phyloP scores from a whole-genome alignment of 2,329 filamentous ascomycete genomes.

The Aspergillus viridinutans region DNA sequence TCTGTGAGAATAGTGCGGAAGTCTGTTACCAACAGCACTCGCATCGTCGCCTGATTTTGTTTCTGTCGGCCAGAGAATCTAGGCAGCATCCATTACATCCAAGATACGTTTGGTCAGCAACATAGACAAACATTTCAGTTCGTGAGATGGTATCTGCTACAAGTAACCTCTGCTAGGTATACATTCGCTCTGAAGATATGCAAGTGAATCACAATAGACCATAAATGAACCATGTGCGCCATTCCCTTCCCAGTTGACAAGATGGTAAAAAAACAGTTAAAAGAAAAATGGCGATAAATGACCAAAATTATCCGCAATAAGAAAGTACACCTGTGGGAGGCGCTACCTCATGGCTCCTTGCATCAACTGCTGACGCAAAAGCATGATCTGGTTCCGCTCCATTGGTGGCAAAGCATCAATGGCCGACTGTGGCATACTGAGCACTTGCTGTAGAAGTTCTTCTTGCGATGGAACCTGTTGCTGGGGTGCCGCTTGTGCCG shows the following conservation, averaged over 20 bases:
- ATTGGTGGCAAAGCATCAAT: conserved; percentile 74
- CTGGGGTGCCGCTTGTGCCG: conserved; percentile 39
- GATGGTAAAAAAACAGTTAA: not conserved
- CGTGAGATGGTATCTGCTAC: not conserved
- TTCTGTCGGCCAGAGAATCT: not conserved
- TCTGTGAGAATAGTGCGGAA: not conserved
- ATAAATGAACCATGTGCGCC: not conserved
- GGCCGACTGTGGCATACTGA: conserved; percentile 72
- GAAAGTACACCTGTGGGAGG: not conserved
- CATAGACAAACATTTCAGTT: not conserved
- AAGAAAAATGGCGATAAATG: not conserved
- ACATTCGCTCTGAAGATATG: conserved; percentile 5
- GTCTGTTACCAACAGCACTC: not conserved
- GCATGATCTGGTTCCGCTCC: conserved; percentile 74
- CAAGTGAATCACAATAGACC: not conserved
- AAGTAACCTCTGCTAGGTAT: conserved; percentile 5
- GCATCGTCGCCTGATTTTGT: not conserved
- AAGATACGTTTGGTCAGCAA: not conserved
- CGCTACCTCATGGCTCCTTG: conserved; percentile 34
- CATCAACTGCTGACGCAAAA: conserved; percentile 63
- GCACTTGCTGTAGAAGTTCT: conserved; percentile 72
- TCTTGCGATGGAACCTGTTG: conserved; percentile 58
- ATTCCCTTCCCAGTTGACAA: conserved; percentile 1
- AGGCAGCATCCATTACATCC: not conserved
- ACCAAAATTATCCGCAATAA: not conserved